These are phyloP conservation scores for Colletotrichum sp. DNA, from an alignment of 2,329 filamentous ascomycete species.

Conservation along the genomic window DNA sequence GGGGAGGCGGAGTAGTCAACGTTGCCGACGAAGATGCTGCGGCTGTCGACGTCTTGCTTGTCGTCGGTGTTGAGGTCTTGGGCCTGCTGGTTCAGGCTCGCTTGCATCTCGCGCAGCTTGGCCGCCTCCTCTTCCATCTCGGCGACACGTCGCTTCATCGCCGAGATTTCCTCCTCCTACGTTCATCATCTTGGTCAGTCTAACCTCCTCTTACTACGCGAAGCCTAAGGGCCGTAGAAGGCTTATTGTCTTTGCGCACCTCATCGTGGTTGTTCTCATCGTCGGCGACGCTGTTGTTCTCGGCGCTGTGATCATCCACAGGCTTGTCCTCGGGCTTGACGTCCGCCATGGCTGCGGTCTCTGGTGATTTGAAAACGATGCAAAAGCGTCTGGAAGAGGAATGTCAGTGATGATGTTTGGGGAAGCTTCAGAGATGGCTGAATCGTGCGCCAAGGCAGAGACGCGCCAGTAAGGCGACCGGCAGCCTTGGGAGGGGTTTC, in stretches of 20 bases:
- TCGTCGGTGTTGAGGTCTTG: conserved; percentile 75
- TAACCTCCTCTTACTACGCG: conserved; percentile 23
- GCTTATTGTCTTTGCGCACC: conserved; percentile 37
- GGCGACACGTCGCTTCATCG: conserved; percentile 85
- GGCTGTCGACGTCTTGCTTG: conserved; percentile 93
- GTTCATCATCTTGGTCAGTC: conserved; percentile 21
- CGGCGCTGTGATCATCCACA: conserved; percentile 35
- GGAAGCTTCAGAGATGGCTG: neutral
- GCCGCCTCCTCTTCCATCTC: conserved; percentile 92
- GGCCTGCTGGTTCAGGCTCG: conserved; percentile 81
- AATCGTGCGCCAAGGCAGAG: neutral
- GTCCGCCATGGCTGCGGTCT: conserved; percentile 29
- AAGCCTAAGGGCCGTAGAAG: conserved; percentile 13
- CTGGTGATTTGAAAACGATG: neutral
- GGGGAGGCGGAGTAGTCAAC: conserved; percentile 97
- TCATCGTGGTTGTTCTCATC: conserved; percentile 52
- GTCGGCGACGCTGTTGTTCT: conserved; percentile 28
- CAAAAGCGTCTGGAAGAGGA: neutral
- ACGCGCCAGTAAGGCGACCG: conserved; percentile 3
- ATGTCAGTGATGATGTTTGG: neutral
- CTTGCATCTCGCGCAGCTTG: conserved; percentile 87
- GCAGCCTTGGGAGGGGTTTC: conserved; percentile 1
- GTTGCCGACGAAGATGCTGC: conserved; percentile 98
- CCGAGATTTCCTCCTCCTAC: conserved; percentile 83
- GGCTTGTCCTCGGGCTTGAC: conserved; percentile 30